These are phyloP conservation scores for Vigna nakashimae DNA, from an alignment of 306 rosid species.

Conservation along the genomic window DNA sequence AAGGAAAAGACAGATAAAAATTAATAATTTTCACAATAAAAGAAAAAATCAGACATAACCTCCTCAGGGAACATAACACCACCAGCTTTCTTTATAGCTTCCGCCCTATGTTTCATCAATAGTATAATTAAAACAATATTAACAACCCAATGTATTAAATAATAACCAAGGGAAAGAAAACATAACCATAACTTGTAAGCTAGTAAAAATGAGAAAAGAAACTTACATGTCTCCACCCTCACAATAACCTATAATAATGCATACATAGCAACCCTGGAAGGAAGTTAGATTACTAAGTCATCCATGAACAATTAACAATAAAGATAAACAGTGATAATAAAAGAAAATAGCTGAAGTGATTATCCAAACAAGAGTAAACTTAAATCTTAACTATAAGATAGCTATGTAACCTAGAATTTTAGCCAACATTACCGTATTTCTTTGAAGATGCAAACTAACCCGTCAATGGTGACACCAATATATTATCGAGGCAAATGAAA, in stretches of 20 bases:
- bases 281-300: conserved; percentile 33
- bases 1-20: not conserved
- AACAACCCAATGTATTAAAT: conserved; percentile 40
- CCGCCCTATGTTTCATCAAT: conserved; percentile 68
- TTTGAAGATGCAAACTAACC: conserved; percentile 18
- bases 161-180: conserved; percentile 37
- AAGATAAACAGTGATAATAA: conserved; percentile 17
- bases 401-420: not conserved
- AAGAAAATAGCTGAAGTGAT: conserved; percentile 17
- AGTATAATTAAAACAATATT: conserved; percentile 31
- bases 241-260: conserved; percentile 88
- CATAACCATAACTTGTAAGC: conserved; percentile 12
- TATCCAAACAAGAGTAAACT: conserved; percentile 10
- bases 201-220: conserved; percentile 33
- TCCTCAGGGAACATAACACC: conserved; percentile 78
- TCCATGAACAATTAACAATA: conserved; percentile 31
- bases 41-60: conserved; percentile 50
- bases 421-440: conserved; percentile 8
- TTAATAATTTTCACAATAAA: conserved; percentile 19
- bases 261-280: conserved; percentile 93
- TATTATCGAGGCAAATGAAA: conserved; percentile 1
- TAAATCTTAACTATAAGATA: conserved; percentile 13
- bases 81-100: conserved; percentile 75
- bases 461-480: conserved; percentile 5
- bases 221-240: conserved; percentile 96